Evolutionary conservation across 1,139 yeast genomes (phyloP), one percentile per base, ranked within the genome.

Genomic region (Pichia sp.): DNA sequence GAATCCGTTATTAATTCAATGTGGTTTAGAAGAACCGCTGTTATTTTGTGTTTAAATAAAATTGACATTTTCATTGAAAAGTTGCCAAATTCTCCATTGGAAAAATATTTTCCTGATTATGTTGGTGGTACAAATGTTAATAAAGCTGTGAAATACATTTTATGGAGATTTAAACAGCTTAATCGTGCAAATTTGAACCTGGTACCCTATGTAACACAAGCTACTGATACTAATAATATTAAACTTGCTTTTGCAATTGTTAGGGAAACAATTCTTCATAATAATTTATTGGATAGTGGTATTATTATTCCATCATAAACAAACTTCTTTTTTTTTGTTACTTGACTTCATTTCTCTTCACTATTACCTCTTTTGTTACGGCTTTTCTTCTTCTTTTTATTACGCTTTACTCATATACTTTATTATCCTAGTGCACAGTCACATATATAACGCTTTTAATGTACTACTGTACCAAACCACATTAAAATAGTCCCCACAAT

Each of bases 1-100:
- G 96, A 88, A 55, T 84, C 94, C 1, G 93, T 88, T 40, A 88
- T 87, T 33, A 88, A 88, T 63, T 84, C 95, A n/a, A 76, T 93
- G 56, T 88, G 96, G 96, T 88, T 88, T 63, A 74, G 87, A 27
- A 72, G 94, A 51, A 83, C 95, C 4, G 82, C 95, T 0, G 76
- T 88, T 34, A 93, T 88, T 22, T 66, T 89, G 43, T 88, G 88
- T 59, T 72, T 89, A 56, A 88, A 89, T 64, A 88, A 89, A 61
- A 83, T 88, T 53, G 96, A 88, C 64, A 78, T 88, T 1, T 86
- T 88, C 58, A 87, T 93, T 25, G 91, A 85, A 55, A 88, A 88
- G 60, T 65, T 88, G 41, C 85, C 87, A 30, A 72, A 74, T 49
- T 83, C 91, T 14, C 96, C 96, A 3, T 65, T 88, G 51, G 93